phyloP scores from a whole-genome alignment of 495 filamentous ascomycete genomes.

The Xylaria venustula region DNA sequence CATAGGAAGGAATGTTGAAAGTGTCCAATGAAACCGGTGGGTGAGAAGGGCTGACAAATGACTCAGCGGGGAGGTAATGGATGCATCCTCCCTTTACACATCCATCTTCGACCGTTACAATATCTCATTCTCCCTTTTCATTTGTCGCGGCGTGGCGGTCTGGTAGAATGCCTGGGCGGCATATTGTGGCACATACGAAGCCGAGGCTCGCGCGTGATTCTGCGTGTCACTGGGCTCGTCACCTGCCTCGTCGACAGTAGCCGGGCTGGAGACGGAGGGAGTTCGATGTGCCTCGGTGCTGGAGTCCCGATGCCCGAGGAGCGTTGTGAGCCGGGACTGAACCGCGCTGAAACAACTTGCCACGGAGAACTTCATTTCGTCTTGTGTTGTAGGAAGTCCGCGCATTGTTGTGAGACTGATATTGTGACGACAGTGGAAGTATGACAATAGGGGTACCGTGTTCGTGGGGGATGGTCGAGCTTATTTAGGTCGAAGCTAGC shows the following conservation, averaged over 20 bases:
- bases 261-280: not conserved
- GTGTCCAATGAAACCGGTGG: not conserved
- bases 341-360: not conserved
- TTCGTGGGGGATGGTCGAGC: too few relatives aligned
- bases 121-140: slow-evolving; percentile 37
- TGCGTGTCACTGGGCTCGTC: not conserved
- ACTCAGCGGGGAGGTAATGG: not conserved
- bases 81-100: not conserved
- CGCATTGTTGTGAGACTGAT: not conserved
- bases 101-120: slow-evolving; percentile 14
- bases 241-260: not conserved
- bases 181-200: slow-evolving; percentile 37
- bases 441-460: too few relatives aligned
- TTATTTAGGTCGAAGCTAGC: too few relatives aligned
- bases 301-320: not conserved
- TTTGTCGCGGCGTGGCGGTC: slow-evolving; percentile 37
- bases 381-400: not conserved
- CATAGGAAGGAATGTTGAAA: not conserved
- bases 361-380: not conserved
- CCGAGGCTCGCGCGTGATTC: not conserved
- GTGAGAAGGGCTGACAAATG: not conserved
- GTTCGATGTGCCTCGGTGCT: not conserved
- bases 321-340: not conserved
- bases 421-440: not conserved
- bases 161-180: slow-evolving; percentile 40